phyloP scores from a whole-genome alignment of 768 basidiomycete species.

The Piloderma croceum region DNA sequence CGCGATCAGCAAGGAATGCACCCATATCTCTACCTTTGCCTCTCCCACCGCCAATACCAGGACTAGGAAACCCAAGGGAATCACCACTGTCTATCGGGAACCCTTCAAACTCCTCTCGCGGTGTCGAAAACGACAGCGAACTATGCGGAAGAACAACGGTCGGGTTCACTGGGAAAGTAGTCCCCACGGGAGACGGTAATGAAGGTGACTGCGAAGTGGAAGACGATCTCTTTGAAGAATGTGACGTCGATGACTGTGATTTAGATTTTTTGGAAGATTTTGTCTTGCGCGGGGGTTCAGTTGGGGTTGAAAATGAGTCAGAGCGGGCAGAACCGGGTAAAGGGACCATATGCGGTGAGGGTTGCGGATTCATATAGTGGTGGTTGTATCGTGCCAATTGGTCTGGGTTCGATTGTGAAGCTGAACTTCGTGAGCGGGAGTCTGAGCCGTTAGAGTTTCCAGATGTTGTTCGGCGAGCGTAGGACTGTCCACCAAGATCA shows the following conservation, averaged over 20 bases:
- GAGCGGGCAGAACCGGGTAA: background rate
- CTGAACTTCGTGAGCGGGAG: conserved; percentile 57
- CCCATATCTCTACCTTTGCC: conserved; percentile 34
- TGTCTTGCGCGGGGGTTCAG: conserved; percentile 3
- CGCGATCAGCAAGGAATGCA: conserved; percentile 36
- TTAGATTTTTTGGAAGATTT: conserved; percentile 17
- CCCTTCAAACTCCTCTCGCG: conserved; percentile 32
- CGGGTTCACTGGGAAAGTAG: conserved; percentile 17
- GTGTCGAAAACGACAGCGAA: too few relatives aligned
- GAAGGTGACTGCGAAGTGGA: conserved; percentile 43
- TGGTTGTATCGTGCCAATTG: conserved; percentile 19
- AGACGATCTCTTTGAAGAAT: conserved; percentile 32
- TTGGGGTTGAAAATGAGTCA: conserved; percentile 5
- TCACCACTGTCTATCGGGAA: conserved; percentile 23
- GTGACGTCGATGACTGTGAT: conserved; percentile 13
- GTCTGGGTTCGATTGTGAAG: conserved; percentile 34
- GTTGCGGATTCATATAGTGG: conserved; percentile 17
- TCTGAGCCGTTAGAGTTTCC: conserved; percentile 44
- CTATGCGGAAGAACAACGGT: conserved; percentile 25
- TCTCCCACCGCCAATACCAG: conserved; percentile 30
- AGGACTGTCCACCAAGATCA: conserved; percentile 56
- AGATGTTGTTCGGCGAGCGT: conserved; percentile 35
- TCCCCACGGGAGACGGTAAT: conserved; percentile 36
- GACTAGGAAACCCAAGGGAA: conserved; percentile 30
- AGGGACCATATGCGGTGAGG: conserved; percentile 2